A percentile compares a stretch with the other conserved stretches of the same genome.
phyloP scores from a whole-genome alignment of 305 asterid genomes.

The Nicotiana rustica region DNA sequence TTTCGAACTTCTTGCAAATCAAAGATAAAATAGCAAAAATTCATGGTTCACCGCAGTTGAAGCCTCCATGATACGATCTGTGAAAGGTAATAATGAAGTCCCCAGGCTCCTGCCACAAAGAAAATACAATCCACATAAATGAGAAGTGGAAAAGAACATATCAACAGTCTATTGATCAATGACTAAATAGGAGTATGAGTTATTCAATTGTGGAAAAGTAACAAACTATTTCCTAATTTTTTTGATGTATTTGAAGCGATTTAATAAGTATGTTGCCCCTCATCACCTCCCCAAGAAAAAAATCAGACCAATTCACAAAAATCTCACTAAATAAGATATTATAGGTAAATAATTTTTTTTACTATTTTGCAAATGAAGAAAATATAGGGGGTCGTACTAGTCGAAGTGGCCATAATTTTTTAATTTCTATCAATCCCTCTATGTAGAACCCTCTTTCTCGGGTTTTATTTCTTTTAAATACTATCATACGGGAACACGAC shows the following conservation, averaged over 20 bases:
- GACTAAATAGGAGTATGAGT: background rate
- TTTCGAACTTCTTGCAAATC: constrained; percentile 23
- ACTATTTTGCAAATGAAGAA: constrained; percentile 2
- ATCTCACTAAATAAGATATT: constrained; percentile 11
- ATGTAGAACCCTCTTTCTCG: constrained; percentile 42
- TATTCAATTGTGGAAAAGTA: background rate
- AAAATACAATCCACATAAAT: too few species aligned
- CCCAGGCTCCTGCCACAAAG: too few species aligned
- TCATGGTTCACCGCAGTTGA: constrained; percentile 81
- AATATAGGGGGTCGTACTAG: constrained; percentile 20
- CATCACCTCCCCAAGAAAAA: background rate
- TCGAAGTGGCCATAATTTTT: background rate
- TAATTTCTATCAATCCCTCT: constrained; percentile 12
- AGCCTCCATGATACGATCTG: constrained; percentile 97
- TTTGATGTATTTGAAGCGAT: background rate
- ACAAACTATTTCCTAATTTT: too few species aligned
- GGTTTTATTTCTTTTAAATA: background rate
- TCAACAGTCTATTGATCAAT: background rate
- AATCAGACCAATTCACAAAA: background rate
- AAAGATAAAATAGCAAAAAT: constrained; percentile 34
- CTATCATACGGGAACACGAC: background rate
- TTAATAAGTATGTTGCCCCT: too few species aligned
- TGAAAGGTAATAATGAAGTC: too few species aligned
- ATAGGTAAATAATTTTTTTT: background rate
- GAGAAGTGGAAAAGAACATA: background rate